Conservation (phyloP, 129 eudicot species). For the Daucus carota region DNA sequence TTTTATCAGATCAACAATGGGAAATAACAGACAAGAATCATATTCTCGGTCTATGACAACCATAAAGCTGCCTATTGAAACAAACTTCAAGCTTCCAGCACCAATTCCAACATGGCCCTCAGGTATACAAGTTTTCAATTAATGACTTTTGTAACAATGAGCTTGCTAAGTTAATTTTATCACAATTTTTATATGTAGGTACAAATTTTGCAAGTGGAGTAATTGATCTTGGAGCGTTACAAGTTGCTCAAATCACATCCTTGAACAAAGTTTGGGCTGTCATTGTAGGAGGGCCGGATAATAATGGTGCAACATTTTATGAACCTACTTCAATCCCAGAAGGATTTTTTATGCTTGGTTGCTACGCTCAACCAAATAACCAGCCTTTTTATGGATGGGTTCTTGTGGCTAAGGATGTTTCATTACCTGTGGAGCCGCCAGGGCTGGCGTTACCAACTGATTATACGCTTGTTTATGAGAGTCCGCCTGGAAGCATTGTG, state of each 20-base stretch:
- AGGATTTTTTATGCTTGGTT: conserved; percentile 2
- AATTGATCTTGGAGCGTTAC: conserved; percentile 2
- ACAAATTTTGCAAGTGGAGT: not conserved
- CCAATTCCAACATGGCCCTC: not conserved
- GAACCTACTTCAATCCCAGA: not conserved
- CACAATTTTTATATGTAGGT: not conserved
- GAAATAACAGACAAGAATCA: not conserved
- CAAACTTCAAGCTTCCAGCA: not conserved
- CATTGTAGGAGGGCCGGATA: not conserved
- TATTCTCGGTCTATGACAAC: not conserved
- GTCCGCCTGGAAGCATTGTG: not conserved
- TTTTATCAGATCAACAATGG: not conserved
- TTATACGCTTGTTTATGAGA: not conserved
- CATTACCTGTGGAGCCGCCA: not conserved
- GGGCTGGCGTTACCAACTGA: not conserved
- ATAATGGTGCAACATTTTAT: not conserved
- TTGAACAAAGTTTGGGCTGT: not conserved
- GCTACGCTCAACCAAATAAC: conserved; percentile 1
- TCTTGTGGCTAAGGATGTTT: not conserved
- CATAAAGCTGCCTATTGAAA: not conserved
- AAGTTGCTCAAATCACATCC: not conserved
- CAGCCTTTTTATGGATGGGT: not conserved
- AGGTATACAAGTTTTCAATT: not conserved
- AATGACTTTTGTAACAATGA: no score
- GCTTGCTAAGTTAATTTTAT: not conserved